Percentiles rank a stretch among this genome's conserved stretches.
phyloP scores from a whole-genome alignment of 2,329 filamentous ascomycete species.

The Sphaerulina musiva region DNA sequence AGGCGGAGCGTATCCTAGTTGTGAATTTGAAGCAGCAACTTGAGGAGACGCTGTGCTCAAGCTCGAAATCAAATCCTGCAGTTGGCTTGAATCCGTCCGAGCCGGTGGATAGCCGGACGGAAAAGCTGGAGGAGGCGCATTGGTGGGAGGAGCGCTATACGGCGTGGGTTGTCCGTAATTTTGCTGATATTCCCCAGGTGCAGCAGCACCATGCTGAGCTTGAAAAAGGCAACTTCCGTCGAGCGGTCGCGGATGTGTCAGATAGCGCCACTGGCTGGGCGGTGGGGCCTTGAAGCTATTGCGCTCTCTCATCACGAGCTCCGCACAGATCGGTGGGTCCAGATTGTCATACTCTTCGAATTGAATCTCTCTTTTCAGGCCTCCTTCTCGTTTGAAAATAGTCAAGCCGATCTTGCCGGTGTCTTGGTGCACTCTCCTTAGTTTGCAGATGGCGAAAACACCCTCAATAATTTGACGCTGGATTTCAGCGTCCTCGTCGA shows the following conservation, averaged over 20 bases:
- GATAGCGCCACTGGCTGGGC: conserved; percentile 15
- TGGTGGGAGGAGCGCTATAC: conserved; percentile 27
- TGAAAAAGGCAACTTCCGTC: too few species aligned
- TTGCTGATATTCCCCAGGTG: conserved; percentile 17
- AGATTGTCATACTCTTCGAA: conserved; percentile 85
- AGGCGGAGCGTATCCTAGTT: conserved; percentile 16
- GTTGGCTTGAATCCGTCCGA: conserved; percentile 58
- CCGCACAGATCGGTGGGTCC: conserved; percentile 69
- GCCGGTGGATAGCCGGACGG: conserved; percentile 45
- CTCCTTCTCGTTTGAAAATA: conserved; percentile 69
- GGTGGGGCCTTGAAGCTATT: conserved; percentile 35
- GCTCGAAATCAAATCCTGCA: conserved; percentile 64
- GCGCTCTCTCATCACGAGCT: conserved; percentile 71
- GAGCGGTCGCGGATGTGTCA: conserved; percentile 6
- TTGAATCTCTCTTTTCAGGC: conserved; percentile 65
- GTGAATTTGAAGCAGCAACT: conserved; percentile 10
- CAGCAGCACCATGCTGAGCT: conserved; percentile 4
- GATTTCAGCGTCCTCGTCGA: conserved; percentile 72
- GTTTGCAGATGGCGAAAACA: conserved; percentile 73
- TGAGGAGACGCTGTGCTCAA: conserved; percentile 40
- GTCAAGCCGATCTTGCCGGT: conserved; percentile 71
- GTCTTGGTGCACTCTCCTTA: conserved; percentile 62
- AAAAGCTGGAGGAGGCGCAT: conserved; percentile 33
- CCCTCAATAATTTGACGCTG: conserved; percentile 82
- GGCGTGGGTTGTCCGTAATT: conserved; percentile 28